Percentiles rank a stretch among this genome's conserved stretches.
Conservation (phyloP, 2,329 filamentous ascomycete genomes). For the Xylaria sp. region DNA sequence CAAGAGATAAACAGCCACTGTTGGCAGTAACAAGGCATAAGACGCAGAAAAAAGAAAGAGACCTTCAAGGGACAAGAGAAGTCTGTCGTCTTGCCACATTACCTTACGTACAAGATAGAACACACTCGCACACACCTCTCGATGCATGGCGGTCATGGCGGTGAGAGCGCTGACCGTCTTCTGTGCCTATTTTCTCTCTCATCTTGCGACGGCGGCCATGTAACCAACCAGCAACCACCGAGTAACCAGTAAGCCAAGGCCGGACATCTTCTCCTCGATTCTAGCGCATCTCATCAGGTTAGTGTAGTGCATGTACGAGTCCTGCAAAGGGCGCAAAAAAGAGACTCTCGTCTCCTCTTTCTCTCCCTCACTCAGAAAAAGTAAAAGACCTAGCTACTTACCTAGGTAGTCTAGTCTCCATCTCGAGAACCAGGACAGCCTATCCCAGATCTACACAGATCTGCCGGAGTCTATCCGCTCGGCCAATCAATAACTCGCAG, state of each 20-base stretch:
- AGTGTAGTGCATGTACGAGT: background rate
- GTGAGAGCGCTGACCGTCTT: constrained; percentile 34
- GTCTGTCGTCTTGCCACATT: background rate
- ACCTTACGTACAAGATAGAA: background rate
- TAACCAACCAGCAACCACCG: constrained; percentile 27
- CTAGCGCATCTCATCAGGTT: constrained; percentile 24
- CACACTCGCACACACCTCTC: constrained; percentile 20
- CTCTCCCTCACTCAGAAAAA: background rate
- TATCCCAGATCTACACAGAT: constrained; percentile 40
- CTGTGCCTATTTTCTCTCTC: constrained; percentile 14
- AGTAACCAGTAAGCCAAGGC: constrained; percentile 18
- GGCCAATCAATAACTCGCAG: constrained; percentile 43
- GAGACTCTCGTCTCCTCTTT: constrained; percentile 8
- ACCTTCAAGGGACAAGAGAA: constrained; percentile 18
- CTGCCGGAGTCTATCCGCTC: constrained; percentile 39
- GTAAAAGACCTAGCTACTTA: background rate
- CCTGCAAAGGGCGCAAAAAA: background rate
- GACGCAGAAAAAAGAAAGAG: constrained; percentile 3
- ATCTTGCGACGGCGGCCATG: constrained; percentile 31
- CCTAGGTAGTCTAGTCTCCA: background rate
- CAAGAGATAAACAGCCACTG: constrained; percentile 24
- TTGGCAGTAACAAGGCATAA: constrained; percentile 7
- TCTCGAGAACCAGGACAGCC: constrained; percentile 3
- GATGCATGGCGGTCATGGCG: constrained; percentile 32
- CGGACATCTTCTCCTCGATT: constrained; percentile 27